These are phyloP conservation scores for Emmonsiellopsis sp. DNA, from an alignment of 2,329 filamentous ascomycete genomes.

Conservation along the genomic window DNA sequence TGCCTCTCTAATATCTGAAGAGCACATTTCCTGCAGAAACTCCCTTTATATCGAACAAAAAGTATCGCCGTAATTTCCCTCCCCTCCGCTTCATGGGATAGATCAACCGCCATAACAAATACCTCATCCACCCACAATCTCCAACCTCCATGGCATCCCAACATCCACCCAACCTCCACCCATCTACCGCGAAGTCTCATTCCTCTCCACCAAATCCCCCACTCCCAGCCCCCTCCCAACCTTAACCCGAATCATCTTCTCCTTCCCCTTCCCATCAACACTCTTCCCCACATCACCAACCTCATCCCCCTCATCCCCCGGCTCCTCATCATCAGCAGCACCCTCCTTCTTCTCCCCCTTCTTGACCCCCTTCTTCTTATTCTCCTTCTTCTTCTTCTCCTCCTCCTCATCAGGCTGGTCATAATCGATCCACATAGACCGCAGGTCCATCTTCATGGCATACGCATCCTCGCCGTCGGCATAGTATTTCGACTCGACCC, in stretches of 20 bases:
- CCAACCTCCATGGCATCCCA: too few species aligned
- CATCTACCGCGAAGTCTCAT: conserved; percentile 23
- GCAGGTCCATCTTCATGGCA: conserved; percentile 83
- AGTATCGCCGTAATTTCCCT: too few species aligned
- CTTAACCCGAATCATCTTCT: conserved; percentile 73
- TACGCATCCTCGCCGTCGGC: conserved; percentile 95
- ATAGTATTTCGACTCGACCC: conserved; percentile 51
- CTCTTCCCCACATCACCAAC: conserved; percentile 57
- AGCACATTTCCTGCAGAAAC: too few species aligned
- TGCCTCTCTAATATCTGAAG: too few species aligned
- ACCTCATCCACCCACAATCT: too few species aligned
- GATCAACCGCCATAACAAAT: too few species aligned
- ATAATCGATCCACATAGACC: conserved; percentile 35
- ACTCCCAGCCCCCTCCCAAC: conserved; percentile 74
- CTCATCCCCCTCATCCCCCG: conserved; percentile 61
- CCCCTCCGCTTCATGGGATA: too few species aligned
- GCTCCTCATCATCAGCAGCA: conserved; percentile 63
- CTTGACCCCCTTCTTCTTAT: conserved; percentile 42
- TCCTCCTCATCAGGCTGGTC: conserved; percentile 48
- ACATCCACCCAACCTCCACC: neutral
- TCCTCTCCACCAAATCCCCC: conserved; percentile 46
- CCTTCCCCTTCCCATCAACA: conserved; percentile 35
- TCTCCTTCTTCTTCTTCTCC: conserved; percentile 45
- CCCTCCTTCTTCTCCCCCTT: conserved; percentile 68
- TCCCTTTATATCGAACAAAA: too few species aligned